Evolutionary conservation across 2,329 filamentous ascomycete species (phyloP).

Genomic region (Ceratocystis eucalypticola): DNA sequence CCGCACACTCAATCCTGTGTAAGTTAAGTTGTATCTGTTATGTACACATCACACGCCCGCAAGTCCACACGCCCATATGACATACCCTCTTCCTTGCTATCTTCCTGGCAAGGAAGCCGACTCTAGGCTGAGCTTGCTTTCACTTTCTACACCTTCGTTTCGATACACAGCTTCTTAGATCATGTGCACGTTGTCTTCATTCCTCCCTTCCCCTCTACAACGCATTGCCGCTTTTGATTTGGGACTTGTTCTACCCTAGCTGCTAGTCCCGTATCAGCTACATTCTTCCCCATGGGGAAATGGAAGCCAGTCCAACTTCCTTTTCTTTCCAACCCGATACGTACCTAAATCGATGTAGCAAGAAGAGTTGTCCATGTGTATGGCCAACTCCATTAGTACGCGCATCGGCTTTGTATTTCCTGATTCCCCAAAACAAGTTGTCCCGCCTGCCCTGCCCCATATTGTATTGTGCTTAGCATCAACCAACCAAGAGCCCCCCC

Average conservation of each 20-base stretch:
- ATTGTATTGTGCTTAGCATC: neutral
- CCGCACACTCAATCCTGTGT: neutral
- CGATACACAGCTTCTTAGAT: neutral
- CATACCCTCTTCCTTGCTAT: neutral
- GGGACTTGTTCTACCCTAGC: neutral
- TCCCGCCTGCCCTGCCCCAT: neutral
- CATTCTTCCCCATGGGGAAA: slow-evolving; percentile 10
- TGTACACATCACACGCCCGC: neutral
- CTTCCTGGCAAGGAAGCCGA: neutral
- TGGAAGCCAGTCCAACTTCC: neutral
- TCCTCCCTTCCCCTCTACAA: neutral
- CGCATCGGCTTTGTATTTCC: neutral
- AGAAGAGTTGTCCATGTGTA: too few species aligned
- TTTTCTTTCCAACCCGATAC: neutral
- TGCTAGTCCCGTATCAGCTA: slow-evolving; percentile 6
- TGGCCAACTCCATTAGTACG: neutral
- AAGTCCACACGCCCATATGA: neutral
- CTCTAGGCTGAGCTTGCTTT: neutral
- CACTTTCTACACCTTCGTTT: neutral
- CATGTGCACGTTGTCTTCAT: neutral
- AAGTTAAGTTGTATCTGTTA: neutral
- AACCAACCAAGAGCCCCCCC: neutral
- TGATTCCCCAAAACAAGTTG: neutral
- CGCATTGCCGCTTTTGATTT: neutral
- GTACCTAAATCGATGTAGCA: too few species aligned